Base-by-base conservation (phyloP, 1,284 basidiomycete species). In the Ceratorhiza oryzae-sativae region DNA sequence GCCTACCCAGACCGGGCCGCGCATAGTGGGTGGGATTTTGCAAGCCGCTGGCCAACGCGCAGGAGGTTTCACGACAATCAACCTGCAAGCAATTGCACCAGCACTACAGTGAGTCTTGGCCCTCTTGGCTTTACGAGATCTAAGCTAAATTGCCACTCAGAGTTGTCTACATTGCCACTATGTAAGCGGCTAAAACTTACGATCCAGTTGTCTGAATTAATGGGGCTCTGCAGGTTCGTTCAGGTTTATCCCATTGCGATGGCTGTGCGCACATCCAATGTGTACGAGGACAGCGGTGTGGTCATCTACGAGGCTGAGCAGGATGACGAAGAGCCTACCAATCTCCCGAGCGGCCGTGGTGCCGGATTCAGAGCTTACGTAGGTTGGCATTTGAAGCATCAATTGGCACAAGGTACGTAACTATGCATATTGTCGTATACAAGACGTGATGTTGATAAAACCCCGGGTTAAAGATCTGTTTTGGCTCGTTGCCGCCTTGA, bases 351-450 rank as follows among this genome's bases (percentile, higher is more conserved):
- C 20, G 63, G 63, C 6, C 63, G 63, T 25, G 63, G 63, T 42
- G 63, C 63, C 10, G 63, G 63, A 15, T 68, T 68, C 32, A 68
- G 51, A 3, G 63, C 63, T 1, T 68, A 68, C 25, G 48, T 68
- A n/a, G 63, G 63, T n/a, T 68, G 63, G 63, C 63, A 68, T 30
- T 5, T 68, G 51, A 68, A 68, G 51, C 63, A 68, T 39, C 63
- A 68, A 39, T 51, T 68, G 20, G 63, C 63, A 42, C 49, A 68
- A 55, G 61, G 61, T 63, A 13, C 23, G 46, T 4, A n/a, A n/a
- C 36, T 45, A 23, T 9, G 34, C 30, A 20, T 20, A 20, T 10
- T 5, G 12, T 25, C 20, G 9, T 3, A 20, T 23, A 42, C 9
- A 23, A 42, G 18, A n/a, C 18, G n/a, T 34, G 36, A 39, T 6